These are phyloP conservation scores for Kitagawia praeruptora DNA, from an alignment of 129 eudicot species.

Conservation along the genomic window DNA sequence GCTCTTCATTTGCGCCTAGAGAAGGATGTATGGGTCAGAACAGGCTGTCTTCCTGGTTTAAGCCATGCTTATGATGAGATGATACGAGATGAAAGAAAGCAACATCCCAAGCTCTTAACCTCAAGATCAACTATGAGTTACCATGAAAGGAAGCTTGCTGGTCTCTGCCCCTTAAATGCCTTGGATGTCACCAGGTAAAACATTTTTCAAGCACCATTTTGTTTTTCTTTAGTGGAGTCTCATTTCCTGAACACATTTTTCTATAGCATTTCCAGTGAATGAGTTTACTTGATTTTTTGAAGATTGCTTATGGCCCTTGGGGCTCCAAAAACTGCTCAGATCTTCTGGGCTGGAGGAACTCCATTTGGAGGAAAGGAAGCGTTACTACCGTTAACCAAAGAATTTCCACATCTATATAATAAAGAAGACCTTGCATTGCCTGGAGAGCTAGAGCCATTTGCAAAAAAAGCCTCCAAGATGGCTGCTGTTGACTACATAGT, in stretches of 20 bases:
- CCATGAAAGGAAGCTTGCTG: constrained; percentile 82
- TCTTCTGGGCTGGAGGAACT: constrained; percentile 90
- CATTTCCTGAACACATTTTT: background rate
- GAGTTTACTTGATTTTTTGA: background rate
- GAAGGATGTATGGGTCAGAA: constrained; percentile 97
- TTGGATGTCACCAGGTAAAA: constrained; percentile 69
- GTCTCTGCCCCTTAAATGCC: constrained; percentile 93
- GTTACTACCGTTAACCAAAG: constrained; percentile 48
- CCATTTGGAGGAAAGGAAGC: constrained; percentile 78
- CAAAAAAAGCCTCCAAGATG: constrained; percentile 65
- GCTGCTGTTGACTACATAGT: constrained; percentile 92
- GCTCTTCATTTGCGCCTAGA: constrained; percentile 96
- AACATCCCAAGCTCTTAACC: constrained; percentile 74
- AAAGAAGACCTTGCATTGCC: constrained; percentile 80
- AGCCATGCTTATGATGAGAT: constrained; percentile 55
- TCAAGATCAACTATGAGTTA: constrained; percentile 87
- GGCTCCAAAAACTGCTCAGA: constrained; percentile 62
- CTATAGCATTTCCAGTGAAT: background rate
- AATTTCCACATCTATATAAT: constrained; percentile 77
- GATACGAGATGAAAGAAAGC: constrained; percentile 57
- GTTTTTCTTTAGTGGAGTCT: background rate
- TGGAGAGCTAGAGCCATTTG: constrained; percentile 76
- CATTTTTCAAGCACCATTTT: background rate
- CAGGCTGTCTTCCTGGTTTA: constrained; percentile 96
- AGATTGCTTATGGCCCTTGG: constrained; percentile 93